Base-by-base conservation (phyloP, 179 eudicot genomes). In the Gypsophila paniculata region DNA sequence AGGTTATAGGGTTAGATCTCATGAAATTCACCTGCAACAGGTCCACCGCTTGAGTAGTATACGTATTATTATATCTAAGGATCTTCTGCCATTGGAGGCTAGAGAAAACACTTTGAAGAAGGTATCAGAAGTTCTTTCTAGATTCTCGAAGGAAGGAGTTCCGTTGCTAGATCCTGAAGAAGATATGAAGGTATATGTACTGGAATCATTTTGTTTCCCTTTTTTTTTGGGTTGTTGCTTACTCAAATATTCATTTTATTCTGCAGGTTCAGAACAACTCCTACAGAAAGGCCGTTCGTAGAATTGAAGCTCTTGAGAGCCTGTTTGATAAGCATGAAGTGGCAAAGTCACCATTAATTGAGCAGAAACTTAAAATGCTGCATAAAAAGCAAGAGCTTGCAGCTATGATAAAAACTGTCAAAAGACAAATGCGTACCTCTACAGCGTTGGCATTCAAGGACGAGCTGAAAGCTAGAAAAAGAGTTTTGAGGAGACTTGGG, bases 381-480 rank as follows among this genome's bases (percentile, higher is more conserved):
- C 90, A 93, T 75, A 75, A 77, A 73, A 93, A 91, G 87, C 87
- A 89, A 81, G 96, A 89, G 72, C 81, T 93, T 63, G 81, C 80
- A 22, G 82, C 90, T 59, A 86, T 80, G 81, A 91, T 93, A 53
- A 89, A 89, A 84, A 72, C 83, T 71, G 76, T 93, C 14, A 93
- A 88, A 86, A 87, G 81, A 81, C 72, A 83, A 68, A 81, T 84
- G 90, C 88, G 88, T 15, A 70, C 90, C 51, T 86, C 96, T 73
- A 83, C 93, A 6, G 85, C 82, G 19, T 82, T 93, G 75, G 98
- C 93, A 49, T 93, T 93, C 70, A 91, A 93, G 79, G 95, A 93
- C 76, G 98, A 93, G 77, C 93, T 93, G 68, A 93, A 93, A 84
- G 88, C 98, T 61, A 89, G 98, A 80, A 91, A 88, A 83, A 85